Evolutionary conservation across 495 filamentous ascomycete species (phyloP).

Genomic region (Neurospora cerealis): DNA sequence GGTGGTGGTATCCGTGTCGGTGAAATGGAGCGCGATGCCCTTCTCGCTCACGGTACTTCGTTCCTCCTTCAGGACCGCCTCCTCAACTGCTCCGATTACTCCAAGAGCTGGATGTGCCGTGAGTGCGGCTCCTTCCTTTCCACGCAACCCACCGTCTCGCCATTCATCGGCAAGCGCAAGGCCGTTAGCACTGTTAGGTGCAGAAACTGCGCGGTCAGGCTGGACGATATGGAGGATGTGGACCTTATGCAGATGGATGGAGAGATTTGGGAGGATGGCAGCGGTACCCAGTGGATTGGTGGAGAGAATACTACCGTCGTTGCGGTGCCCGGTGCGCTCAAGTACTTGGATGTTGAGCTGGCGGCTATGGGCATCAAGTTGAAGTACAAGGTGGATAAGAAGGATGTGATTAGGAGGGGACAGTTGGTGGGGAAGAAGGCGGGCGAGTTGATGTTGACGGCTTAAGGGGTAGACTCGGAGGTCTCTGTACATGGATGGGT

Average conservation of each 20-base stretch:
- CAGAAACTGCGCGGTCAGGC: constrained; percentile 62
- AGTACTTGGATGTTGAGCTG: constrained; percentile 89
- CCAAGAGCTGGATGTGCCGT: constrained; percentile 77
- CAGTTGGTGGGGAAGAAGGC: constrained; percentile 12
- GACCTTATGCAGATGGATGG: constrained; percentile 52
- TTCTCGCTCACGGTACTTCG: constrained; percentile 89
- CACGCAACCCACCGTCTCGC: constrained; percentile 65
- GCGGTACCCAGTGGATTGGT: constrained; percentile 69
- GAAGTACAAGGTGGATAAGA: constrained; percentile 63
- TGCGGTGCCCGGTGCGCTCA: constrained; percentile 83
- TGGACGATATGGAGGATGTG: constrained; percentile 43
- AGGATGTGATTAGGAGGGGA: constrained; percentile 34
- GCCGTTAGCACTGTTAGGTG: constrained; percentile 59
- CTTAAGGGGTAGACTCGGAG: not conserved
- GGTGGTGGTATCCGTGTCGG: constrained; percentile 97
- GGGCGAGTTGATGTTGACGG: constrained; percentile 13
- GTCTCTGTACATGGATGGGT: not conserved
- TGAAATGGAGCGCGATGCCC: constrained; percentile 95
- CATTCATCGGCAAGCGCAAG: constrained; percentile 50
- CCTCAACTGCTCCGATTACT: constrained; percentile 92
- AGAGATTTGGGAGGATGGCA: constrained; percentile 85
- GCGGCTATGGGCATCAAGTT: constrained; percentile 51
- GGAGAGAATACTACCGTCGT: constrained; percentile 86
- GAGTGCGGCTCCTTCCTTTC: constrained; percentile 81
- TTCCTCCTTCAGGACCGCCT: constrained; percentile 92